Conservation (phyloP, 345 rosid species). For the Linum tenue region DNA sequence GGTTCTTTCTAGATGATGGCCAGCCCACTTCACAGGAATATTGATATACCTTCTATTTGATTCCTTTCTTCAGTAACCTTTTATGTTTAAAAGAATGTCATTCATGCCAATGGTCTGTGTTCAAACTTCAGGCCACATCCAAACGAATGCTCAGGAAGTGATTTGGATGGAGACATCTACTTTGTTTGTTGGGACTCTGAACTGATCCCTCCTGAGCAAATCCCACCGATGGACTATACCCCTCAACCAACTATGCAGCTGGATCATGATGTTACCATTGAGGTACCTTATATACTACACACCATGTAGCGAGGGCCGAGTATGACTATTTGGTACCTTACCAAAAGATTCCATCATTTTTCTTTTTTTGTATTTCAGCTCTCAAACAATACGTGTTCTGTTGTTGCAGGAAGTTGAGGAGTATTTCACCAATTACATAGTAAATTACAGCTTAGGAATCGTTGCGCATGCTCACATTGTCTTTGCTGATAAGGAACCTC, state of each 20-base stretch:
- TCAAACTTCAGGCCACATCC: constrained; percentile 54
- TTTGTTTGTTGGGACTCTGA: constrained; percentile 70
- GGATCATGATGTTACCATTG: constrained; percentile 59
- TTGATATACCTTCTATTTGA: too few species aligned
- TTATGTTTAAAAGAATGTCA: too few species aligned
- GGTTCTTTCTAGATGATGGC: background rate
- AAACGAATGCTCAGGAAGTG: constrained; percentile 75
- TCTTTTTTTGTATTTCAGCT: too few species aligned
- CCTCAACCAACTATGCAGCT: constrained; percentile 38
- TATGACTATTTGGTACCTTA: background rate
- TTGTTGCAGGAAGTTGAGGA: constrained; percentile 39
- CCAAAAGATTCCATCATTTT: background rate
- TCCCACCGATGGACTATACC: constrained; percentile 58
- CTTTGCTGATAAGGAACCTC: constrained; percentile 33
- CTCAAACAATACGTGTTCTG: background rate
- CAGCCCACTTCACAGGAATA: constrained; percentile 4
- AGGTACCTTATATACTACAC: constrained; percentile 30
- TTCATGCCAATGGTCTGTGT: background rate
- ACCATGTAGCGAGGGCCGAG: background rate
- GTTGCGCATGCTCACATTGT: constrained; percentile 46
- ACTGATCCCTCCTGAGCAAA: constrained; percentile 34
- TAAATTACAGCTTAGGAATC: constrained; percentile 50
- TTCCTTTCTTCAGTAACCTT: too few species aligned
- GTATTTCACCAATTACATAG: constrained; percentile 42
- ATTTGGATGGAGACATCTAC: constrained; percentile 72